These are phyloP conservation scores for Penicillium sp. DNA, from an alignment of 2,329 filamentous ascomycete species.

Conservation along the genomic window DNA sequence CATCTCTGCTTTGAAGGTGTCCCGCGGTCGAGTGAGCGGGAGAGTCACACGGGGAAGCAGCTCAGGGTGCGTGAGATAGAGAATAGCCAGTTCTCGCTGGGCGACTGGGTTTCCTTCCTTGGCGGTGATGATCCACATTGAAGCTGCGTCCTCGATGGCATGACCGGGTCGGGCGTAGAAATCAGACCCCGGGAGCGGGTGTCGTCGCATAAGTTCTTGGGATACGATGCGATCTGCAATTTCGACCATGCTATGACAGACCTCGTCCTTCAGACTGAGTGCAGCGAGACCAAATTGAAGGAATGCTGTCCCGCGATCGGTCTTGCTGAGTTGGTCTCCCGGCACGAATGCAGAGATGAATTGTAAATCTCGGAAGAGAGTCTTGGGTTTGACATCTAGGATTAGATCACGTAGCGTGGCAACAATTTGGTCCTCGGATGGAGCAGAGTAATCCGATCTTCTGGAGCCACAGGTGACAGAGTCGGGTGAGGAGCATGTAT, in stretches of 20 bases:
- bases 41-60: conserved; percentile 75
- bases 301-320: conserved; percentile 71
- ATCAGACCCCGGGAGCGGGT: conserved; percentile 31
- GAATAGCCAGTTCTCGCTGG: conserved; percentile 86
- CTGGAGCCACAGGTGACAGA: conserved; percentile 34
- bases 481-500: conserved; percentile 26
- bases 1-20: conserved; percentile 86
- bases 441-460: conserved; percentile 49
- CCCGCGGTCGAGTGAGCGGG: conserved; percentile 77
- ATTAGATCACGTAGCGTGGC: conserved; percentile 67
- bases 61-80: conserved; percentile 90
- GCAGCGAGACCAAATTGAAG: conserved; percentile 87
- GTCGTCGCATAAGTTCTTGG: conserved; percentile 47
- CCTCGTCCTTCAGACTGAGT: conserved; percentile 81
- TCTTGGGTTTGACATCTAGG: conserved; percentile 69
- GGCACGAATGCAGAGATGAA: conserved; percentile 64
- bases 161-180: conserved; percentile 30
- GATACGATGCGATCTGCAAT: conserved; percentile 68
- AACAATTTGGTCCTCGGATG: conserved; percentile 61
- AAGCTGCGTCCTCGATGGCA: conserved; percentile 69
- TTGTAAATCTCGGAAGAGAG: conserved; percentile 77
- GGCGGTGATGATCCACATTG: conserved; percentile 89
- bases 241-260: conserved; percentile 80
- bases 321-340: conserved; percentile 56
- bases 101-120: conserved; percentile 87